Evolutionary conservation across 2,329 filamentous ascomycete genomes (phyloP).

Genomic region (Penicillium sp.): DNA sequence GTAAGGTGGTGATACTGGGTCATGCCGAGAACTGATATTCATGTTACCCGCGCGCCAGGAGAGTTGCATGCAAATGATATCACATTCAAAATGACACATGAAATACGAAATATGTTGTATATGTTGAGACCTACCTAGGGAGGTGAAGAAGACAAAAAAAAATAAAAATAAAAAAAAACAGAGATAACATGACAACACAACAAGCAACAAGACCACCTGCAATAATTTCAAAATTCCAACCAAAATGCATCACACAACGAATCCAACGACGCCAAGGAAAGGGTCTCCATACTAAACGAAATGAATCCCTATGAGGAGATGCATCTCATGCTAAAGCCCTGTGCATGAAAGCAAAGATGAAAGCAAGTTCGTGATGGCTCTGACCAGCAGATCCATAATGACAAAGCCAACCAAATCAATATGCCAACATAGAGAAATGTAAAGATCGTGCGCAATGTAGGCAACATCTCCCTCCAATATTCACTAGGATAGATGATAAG

Average conservation of each 20-base stretch:
- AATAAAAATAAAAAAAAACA: not conserved
- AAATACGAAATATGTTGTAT: not conserved
- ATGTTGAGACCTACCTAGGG: conserved; percentile 1
- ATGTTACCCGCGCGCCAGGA: conserved; percentile 17
- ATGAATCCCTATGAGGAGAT: not conserved
- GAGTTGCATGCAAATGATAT: conserved; percentile 10
- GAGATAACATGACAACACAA: not conserved
- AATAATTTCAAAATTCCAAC: conserved; percentile 1
- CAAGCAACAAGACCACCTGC: not conserved
- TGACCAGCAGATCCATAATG: not conserved
- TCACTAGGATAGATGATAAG: not conserved
- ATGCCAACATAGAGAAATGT: not conserved
- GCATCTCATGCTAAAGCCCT: not conserved
- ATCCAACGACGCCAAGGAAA: conserved; percentile 2
- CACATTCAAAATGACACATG: conserved; percentile 3
- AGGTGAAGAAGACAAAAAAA: too few species aligned
- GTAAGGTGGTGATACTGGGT: not conserved
- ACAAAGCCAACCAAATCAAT: not conserved
- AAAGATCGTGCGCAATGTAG: not conserved
- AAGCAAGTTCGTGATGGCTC: not conserved
- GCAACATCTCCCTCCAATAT: not conserved
- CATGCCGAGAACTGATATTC: not conserved
- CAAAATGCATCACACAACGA: conserved; percentile 7
- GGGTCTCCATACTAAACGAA: not conserved
- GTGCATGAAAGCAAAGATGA: not conserved